Percentiles rank a stretch among this genome's conserved stretches.
These are phyloP conservation scores for Histomonas meleagridis DNA, from an alignment of 208 protist genomes.

Conservation along the genomic window DNA sequence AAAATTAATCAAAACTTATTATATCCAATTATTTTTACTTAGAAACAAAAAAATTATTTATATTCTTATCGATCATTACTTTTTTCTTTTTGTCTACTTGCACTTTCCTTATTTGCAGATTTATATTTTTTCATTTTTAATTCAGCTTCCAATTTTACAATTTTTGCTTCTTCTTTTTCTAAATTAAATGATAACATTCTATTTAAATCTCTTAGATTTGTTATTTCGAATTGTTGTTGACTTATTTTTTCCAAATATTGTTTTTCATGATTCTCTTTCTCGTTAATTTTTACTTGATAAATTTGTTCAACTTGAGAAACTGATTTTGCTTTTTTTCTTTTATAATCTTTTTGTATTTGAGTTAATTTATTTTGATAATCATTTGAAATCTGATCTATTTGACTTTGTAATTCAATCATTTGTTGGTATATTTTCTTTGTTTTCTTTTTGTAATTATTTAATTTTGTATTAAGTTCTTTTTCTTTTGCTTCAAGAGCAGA, in stretches of 20 bases:
- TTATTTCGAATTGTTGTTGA: not conserved
- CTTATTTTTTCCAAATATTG: not conserved
- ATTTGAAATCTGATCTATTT: too few species aligned
- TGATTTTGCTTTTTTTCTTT: not conserved
- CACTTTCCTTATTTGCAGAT: too few species aligned
- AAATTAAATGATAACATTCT: not conserved
- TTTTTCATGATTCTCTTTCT: not conserved
- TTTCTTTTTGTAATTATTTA: not conserved
- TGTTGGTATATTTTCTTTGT: not conserved
- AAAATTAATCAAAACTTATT: too few species aligned
- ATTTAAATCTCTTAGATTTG: not conserved
- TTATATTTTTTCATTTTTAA: not conserved
- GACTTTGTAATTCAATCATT: too few species aligned
- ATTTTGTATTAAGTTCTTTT: not conserved
- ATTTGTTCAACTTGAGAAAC: not conserved
- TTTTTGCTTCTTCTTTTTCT: not conserved
- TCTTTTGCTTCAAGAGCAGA: not conserved
- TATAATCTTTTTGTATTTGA: not conserved
- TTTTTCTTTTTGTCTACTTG: too few species aligned
- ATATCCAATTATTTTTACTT: too few species aligned
- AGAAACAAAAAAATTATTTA: too few species aligned
- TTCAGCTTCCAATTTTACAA: not conserved
- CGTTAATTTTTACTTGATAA: not conserved
- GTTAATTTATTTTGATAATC: not conserved
- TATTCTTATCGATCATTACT: too few species aligned